These are phyloP conservation scores for Arabidopsis hybrid DNA, from an alignment of 441 rosid species.

Conservation along the genomic window DNA sequence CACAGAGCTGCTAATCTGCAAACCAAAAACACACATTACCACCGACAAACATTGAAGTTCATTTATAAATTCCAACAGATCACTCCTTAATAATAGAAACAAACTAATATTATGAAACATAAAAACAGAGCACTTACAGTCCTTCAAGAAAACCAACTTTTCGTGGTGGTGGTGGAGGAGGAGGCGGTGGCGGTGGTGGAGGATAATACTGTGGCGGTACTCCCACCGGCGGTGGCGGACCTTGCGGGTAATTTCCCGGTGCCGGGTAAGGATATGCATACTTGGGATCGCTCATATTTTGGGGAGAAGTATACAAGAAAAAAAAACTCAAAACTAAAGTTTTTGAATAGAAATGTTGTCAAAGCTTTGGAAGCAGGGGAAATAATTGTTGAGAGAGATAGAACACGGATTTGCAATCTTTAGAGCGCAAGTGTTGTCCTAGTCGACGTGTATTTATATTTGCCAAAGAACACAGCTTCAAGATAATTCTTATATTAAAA, in stretches of 20 bases:
- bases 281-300: conserved; percentile 60
- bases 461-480: conserved; percentile 29
- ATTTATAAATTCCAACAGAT: background rate
- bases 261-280: conserved; percentile 65
- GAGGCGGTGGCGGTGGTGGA: conserved; percentile 8
- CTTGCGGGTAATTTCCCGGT: conserved; percentile 62
- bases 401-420: conserved; percentile 1
- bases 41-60: background rate
- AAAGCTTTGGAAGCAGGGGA: background rate
- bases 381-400: conserved; percentile 20
- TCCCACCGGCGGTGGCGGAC: conserved; percentile 58
- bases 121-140: conserved; percentile 53
- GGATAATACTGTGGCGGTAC: conserved; percentile 67
- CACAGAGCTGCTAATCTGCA: conserved; percentile 69
- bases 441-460: conserved; percentile 40
- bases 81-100: background rate
- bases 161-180: conserved; percentile 49
- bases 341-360: background rate
- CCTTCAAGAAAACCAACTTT: conserved; percentile 66
- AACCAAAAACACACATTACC: conserved; percentile 24
- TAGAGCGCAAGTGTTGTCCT: background rate
- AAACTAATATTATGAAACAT: background rate
- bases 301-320: no score
- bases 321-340: background rate
- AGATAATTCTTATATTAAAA: background rate